Conservation (phyloP, 345 rosid genomes). For the Microcos paniculata region DNA sequence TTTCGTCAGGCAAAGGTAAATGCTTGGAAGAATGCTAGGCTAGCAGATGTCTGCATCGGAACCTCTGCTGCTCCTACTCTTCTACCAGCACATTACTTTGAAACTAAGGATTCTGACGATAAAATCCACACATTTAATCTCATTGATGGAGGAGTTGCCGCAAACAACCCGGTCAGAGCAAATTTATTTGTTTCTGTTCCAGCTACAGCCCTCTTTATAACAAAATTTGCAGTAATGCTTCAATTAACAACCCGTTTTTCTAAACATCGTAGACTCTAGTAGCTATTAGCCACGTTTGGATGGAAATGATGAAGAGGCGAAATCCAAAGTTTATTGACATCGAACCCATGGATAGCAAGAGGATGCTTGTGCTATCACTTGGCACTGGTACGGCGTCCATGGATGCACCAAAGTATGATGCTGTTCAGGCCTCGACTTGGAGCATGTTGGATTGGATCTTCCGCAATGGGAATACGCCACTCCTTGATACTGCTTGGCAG, state of each 20-base stretch:
- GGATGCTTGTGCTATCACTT: slow-evolving; percentile 34
- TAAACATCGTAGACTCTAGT: slow-evolving; percentile 36
- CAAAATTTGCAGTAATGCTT: neutral
- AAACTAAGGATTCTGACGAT: slow-evolving; percentile 19
- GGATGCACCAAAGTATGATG: slow-evolving; percentile 40
- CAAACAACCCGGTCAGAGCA: slow-evolving; percentile 45
- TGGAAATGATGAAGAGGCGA: slow-evolving; percentile 21
- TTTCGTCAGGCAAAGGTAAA: slow-evolving; percentile 21
- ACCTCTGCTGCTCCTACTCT: slow-evolving; percentile 65
- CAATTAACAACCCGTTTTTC: neutral
- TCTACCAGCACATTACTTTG: slow-evolving; percentile 47
- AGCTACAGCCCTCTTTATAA: neutral
- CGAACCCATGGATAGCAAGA: slow-evolving; percentile 33
- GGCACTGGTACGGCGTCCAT: slow-evolving; percentile 30
- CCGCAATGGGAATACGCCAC: slow-evolving; percentile 22
- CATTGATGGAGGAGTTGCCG: slow-evolving; percentile 49
- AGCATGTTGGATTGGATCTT: slow-evolving; percentile 39
- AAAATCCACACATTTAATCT: slow-evolving; percentile 34
- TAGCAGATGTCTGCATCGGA: slow-evolving; percentile 52
- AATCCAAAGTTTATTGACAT: slow-evolving; percentile 27
- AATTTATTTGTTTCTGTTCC: neutral
- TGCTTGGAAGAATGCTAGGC: slow-evolving; percentile 34
- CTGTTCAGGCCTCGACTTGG: slow-evolving; percentile 35
- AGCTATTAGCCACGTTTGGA: slow-evolving; percentile 26
- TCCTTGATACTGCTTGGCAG: slow-evolving; percentile 39